Evolutionary conservation across 2,329 filamentous ascomycete species (phyloP), one percentile per base, ranked within the genome.

Genomic region (Coniella lustricola): DNA sequence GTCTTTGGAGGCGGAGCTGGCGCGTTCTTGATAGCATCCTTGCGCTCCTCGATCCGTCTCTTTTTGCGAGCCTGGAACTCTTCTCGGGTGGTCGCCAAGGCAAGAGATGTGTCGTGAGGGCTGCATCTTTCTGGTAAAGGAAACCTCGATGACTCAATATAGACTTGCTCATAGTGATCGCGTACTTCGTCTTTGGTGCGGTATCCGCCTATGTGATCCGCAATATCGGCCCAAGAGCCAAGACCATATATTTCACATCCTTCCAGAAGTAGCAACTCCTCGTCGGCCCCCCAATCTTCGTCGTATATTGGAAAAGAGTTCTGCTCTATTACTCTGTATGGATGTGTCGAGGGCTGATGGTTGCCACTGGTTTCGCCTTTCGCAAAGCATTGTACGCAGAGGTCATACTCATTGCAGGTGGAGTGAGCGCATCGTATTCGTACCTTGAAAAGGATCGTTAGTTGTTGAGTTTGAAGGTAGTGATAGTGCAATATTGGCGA

Each of bases 301-400:
- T 90, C 85, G 61, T 95, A 98, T 50, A 98, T 97, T 1, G 93
- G 93, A 43, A 98, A 95, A 0, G 91, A 96, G 63, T 98, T 95
- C 61, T 97, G 93, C 66, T 98, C 93, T 56, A 98, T 96, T 31
- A 98, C 93, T 54, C 88, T 85, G 65, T 84, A 98, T 13, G 88
- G 75, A 67, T 98, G 93, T 12, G 86, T 87, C 4, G 82, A 77
- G 7, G 93, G 91, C 56, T 94, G 84, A 66, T 98, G 93, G 48
- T 86, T 83, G 59, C 88, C 87, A 54, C 87, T 88, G 39, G 79
- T 75, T 59, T 88, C 81, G 55, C 89, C 91, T 56, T 85, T 83
- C 31, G 88, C 78, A 67, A 98, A 98, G 68, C 93, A 98, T 46
- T 88, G 85, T 33, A 98, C 93, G 64, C 93, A 98, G 45, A 98